Evolutionary conservation across 1,139 yeast species (phyloP).

Genomic region (Pichia sp.): DNA sequence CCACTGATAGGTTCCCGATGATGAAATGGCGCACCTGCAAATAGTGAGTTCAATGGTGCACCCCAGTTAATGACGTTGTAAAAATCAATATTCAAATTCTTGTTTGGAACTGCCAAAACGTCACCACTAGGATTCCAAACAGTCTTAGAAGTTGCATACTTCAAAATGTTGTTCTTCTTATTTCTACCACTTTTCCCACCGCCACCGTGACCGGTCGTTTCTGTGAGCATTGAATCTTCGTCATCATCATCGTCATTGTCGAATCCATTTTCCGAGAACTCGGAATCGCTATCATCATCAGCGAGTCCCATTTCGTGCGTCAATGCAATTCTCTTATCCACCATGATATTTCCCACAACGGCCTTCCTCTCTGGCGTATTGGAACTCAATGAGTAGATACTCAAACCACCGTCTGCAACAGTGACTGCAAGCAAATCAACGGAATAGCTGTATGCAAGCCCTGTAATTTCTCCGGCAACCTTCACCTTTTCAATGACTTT

Average conservation of each 20-base stretch:
- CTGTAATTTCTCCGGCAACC: constrained; percentile 49
- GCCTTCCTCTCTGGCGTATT: constrained; percentile 20
- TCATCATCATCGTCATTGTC: constrained; percentile 33
- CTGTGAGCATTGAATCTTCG: constrained; percentile 13
- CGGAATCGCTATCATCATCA: constrained; percentile 20
- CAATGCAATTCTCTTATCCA: constrained; percentile 19
- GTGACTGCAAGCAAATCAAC: constrained; percentile 59
- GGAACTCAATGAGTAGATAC: constrained; percentile 54
- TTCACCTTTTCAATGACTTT: constrained; percentile 19
- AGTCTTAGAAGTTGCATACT: constrained; percentile 30
- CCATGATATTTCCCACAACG: constrained; percentile 17
- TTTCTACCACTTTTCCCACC: constrained; percentile 8
- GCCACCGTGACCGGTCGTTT: constrained; percentile 3
- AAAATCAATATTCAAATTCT: constrained; percentile 30
- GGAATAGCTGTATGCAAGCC: constrained; percentile 52
- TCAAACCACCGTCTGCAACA: constrained; percentile 59
- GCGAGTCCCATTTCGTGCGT: constrained; percentile 12
- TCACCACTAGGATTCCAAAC: constrained; percentile 64
- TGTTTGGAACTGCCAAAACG: constrained; percentile 45
- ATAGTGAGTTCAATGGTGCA: constrained; percentile 15
- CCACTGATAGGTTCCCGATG: constrained; percentile 40
- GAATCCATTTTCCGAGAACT: constrained; percentile 25
- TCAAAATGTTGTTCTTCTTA: constrained; percentile 6
- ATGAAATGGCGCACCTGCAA: constrained; percentile 17
- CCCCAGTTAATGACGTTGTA: constrained; percentile 30